Conservation (phyloP, 2,329 filamentous ascomycete genomes). For the Colletotrichum aenigma region DNA sequence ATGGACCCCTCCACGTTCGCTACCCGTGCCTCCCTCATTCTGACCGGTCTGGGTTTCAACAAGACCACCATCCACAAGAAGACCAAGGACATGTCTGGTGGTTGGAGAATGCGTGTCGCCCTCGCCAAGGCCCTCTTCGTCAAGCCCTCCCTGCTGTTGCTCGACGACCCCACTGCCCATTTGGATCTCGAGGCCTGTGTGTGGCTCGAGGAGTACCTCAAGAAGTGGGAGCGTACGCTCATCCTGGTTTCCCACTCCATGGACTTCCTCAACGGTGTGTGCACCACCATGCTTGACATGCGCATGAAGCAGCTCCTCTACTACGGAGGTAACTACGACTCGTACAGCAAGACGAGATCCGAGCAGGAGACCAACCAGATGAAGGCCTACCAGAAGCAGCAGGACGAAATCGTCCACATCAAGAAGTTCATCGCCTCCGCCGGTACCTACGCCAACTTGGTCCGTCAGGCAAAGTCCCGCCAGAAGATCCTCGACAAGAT, state of each 20-base stretch:
- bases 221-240: constrained; percentile 98
- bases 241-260: constrained; percentile 96
- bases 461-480: constrained; percentile 96
- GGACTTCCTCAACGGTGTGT: constrained; percentile 99
- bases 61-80: constrained; percentile 98
- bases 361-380: constrained; percentile 98
- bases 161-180: constrained; percentile 98
- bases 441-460: constrained; percentile 99
- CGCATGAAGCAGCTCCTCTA: constrained; percentile 85
- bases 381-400: constrained; percentile 99
- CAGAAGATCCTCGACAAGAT: constrained; percentile 99
- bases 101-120: constrained; percentile 99
- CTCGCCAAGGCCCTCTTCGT: constrained; percentile 98
- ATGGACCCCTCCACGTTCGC: constrained; percentile 99
- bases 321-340: constrained; percentile 99
- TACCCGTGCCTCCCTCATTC: constrained; percentile 92
- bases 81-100: constrained; percentile 99
- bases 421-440: constrained; percentile 99
- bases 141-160: constrained; percentile 91
- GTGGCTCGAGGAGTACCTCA: constrained; percentile 99
- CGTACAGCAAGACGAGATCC: constrained; percentile 89
- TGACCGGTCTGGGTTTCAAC: constrained; percentile 99
- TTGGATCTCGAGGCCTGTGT: constrained; percentile 99
- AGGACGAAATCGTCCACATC: constrained; percentile 98
- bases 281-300: constrained; percentile 99